phyloP scores from a whole-genome alignment of 306 rosid species.

The Casuarina equisetifolia region DNA sequence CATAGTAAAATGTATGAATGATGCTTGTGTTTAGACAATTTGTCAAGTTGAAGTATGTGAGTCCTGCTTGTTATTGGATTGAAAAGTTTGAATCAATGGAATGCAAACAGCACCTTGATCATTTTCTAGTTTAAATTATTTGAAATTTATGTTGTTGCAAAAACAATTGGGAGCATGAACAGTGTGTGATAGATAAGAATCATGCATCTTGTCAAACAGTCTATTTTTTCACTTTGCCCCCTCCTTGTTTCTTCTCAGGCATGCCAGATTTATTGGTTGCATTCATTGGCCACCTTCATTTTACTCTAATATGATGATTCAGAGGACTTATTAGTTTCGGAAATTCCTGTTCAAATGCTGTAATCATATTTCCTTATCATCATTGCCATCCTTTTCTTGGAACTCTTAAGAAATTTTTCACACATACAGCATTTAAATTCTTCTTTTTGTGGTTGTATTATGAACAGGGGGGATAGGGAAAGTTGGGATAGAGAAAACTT shows the following conservation, averaged over 20 bases:
- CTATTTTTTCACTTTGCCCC: background rate
- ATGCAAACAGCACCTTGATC: background rate
- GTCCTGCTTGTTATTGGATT: background rate
- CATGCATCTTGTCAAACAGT: background rate
- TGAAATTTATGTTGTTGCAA: background rate
- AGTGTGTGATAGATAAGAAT: background rate
- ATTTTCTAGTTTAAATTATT: background rate
- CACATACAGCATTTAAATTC: background rate
- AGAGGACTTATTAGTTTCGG: background rate
- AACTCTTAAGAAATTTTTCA: background rate
- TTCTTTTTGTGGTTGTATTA: background rate
- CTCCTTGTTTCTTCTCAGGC: background rate
- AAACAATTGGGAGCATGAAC: background rate
- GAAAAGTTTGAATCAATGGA: background rate
- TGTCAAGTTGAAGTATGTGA: background rate
- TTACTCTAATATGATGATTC: background rate
- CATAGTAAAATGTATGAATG: background rate
- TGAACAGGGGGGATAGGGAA: background rate
- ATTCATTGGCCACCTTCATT: background rate
- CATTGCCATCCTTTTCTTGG: background rate
- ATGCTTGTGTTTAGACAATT: constrained; percentile 1
- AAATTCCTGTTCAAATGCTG: background rate
- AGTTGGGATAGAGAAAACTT: background rate
- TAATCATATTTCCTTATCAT: background rate
- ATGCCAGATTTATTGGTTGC: background rate